A percentile compares a stretch with the other conserved stretches of the same genome.
phyloP scores from a whole-genome alignment of 352 stramenopile species.

The Elongisporangium prolatum region DNA sequence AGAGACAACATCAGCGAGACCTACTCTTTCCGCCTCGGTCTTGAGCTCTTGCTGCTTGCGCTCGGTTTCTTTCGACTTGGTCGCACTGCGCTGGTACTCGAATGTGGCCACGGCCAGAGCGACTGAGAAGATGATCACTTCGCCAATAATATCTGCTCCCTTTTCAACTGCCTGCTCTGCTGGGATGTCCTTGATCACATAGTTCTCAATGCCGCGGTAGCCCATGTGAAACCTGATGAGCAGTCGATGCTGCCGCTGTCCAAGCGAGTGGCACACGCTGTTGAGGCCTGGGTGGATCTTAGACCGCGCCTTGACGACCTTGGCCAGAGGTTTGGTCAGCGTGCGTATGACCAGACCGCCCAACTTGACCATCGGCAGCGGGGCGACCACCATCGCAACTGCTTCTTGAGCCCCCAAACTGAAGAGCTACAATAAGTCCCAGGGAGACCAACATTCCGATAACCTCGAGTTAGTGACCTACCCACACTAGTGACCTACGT shows the following conservation, averaged over 20 bases:
- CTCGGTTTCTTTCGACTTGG: conserved; percentile 55
- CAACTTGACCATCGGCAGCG: conserved; percentile 82
- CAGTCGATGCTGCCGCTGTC: conserved; percentile 61
- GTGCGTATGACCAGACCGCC: conserved; percentile 76
- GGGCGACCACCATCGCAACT: conserved; percentile 22
- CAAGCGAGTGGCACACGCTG: conserved; percentile 47
- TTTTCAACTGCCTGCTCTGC: conserved; percentile 73
- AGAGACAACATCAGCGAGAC: background rate
- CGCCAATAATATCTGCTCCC: conserved; percentile 68
- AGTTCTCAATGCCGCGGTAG: conserved; percentile 71
- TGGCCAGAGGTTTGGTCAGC: conserved; percentile 84
- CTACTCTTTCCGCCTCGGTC: conserved; percentile 31
- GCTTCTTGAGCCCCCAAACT: background rate
- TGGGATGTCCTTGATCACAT: conserved; percentile 72
- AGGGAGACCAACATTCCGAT: background rate
- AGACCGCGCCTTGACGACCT: conserved; percentile 87
- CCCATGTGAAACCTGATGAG: conserved; percentile 77
- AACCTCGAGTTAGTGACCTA: background rate
- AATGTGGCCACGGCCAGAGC: conserved; percentile 60
- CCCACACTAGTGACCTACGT: background rate
- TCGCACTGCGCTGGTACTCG: conserved; percentile 68
- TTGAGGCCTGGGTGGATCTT: conserved; percentile 71
- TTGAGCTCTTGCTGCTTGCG: conserved; percentile 43
- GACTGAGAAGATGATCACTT: conserved; percentile 79
- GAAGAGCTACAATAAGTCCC: background rate